phyloP scores from a whole-genome alignment of 345 rosid species.

The Angophora floribunda region DNA sequence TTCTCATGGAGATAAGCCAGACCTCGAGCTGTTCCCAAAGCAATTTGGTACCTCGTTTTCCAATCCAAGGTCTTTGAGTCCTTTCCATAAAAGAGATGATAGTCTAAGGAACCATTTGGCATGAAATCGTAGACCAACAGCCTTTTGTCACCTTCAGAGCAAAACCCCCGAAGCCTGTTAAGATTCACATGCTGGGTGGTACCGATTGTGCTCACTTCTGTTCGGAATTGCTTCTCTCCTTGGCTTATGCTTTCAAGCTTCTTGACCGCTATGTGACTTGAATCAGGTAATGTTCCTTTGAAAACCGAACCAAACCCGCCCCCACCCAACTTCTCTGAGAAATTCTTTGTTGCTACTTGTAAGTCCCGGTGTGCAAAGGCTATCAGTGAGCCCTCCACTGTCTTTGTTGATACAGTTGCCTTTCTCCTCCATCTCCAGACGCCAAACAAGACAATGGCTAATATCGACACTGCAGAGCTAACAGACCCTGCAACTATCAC shows the following conservation, averaged over 20 bases:
- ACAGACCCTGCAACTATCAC: slow-evolving; percentile 1
- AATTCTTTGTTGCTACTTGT: slow-evolving; percentile 62
- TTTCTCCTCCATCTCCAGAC: slow-evolving; percentile 21
- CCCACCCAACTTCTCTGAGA: slow-evolving; percentile 71
- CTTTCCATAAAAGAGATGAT: slow-evolving; percentile 31
- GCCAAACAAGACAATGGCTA: slow-evolving; percentile 13
- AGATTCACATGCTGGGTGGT: slow-evolving; percentile 74
- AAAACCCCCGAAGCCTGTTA: slow-evolving; percentile 74
- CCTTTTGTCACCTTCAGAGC: slow-evolving; percentile 58
- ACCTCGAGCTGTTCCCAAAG: slow-evolving; percentile 74
- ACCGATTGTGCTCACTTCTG: slow-evolving; percentile 76
- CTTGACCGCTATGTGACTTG: slow-evolving; percentile 70
- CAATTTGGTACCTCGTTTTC: slow-evolving; percentile 51
- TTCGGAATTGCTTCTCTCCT: slow-evolving; percentile 87
- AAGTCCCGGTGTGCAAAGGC: slow-evolving; percentile 62
- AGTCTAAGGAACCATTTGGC: slow-evolving; percentile 66
- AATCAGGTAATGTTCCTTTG: slow-evolving; percentile 56
- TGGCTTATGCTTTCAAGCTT: slow-evolving; percentile 69
- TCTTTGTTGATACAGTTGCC: slow-evolving; percentile 5
- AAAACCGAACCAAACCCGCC: slow-evolving; percentile 87
- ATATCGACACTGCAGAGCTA: slow-evolving; percentile 16
- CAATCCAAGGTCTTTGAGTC: slow-evolving; percentile 32
- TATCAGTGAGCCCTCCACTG: slow-evolving; percentile 51
- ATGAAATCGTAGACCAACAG: slow-evolving; percentile 71
- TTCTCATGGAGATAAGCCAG: slow-evolving; percentile 73